Conservation (phyloP, 2,329 filamentous ascomycete genomes). For the Cytospora piceicola region DNA sequence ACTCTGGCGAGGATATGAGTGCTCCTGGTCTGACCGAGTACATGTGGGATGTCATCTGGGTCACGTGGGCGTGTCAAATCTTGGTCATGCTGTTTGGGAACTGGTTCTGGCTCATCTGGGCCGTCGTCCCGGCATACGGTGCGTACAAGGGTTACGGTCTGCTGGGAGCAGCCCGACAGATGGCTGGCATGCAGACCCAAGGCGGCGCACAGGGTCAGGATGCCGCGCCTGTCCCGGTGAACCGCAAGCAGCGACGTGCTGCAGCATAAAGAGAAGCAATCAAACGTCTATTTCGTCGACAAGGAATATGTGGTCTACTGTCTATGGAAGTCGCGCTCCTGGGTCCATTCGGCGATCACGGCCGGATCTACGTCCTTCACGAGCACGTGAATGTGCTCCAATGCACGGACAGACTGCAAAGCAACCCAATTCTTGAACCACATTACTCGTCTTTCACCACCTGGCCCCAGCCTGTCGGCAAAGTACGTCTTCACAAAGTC, state of each 20-base stretch:
- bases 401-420: conserved; percentile 81
- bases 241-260: conserved; percentile 59
- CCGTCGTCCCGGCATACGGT: conserved; percentile 59
- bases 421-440: conserved; percentile 97
- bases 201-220: conserved; percentile 41
- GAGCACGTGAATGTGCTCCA: conserved; percentile 89
- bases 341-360: conserved; percentile 58
- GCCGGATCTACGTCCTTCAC: conserved; percentile 59
- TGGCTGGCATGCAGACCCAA: conserved; percentile 52
- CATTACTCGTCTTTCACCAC: conserved; percentile 58
- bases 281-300: neutral
- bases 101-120: conserved; percentile 66
- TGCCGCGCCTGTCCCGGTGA: conserved; percentile 47
- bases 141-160: conserved; percentile 58
- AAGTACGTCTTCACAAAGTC: conserved; percentile 75
- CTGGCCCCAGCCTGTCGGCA: conserved; percentile 55
- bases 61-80: conserved; percentile 80
- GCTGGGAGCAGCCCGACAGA: conserved; percentile 57
- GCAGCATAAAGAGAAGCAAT: conserved; percentile 42
- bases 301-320: conserved; percentile 18
- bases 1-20: conserved; percentile 83
- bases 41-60: conserved; percentile 96
- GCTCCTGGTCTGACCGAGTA: conserved; percentile 92
- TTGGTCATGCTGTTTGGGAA: conserved; percentile 81
- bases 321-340: conserved; percentile 47